Evolutionary conservation across 164 flowering plant species (phyloP), one percentile per base, ranked within the genome.

Genomic region (Nelumbo lutea): DNA sequence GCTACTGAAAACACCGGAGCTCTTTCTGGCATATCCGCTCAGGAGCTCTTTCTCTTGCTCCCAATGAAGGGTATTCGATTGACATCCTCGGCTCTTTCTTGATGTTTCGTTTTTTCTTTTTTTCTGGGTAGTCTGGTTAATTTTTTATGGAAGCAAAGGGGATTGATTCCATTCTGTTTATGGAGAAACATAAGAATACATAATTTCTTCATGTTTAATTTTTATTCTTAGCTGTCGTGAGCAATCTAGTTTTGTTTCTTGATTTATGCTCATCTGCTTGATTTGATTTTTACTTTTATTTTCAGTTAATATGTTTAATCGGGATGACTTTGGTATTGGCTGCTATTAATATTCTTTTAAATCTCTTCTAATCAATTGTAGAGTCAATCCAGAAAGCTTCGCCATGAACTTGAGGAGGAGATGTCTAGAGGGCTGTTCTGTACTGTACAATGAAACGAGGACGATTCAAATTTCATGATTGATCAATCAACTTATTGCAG

Each of bases 21-120:
- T 5, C 59, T 83, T 6, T 71, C 84, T 13, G 86, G 86, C 2
- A 61, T 83, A 50, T 64, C 77, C 3, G 81, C 84, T n/a, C 83
- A 79, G 70, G 86, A 83, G 62, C 68, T 83, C 6, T 83, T 83
- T 51, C 72, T 83, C 1, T 83, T 84, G 86, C 74, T 83, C 27
- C 83, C 84, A 11, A 84, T 83, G 9, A 79, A 76, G 40, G 81
- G 79, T 3, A 81, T 83, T 62, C 77, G 79, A 84, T 83, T 38
- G 84, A 81, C 46, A 71, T 81, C 13, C 86, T 84, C 1, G 79
- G 81, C 71, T 83, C 86, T 27, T 27, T 27, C 27, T 27, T 27
- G 0, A 0, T 27, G 27, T 27, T 27, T 27, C 27, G 27, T 27
- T 27, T 27, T 27, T 27, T 27, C 27, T 27, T 27, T 27, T 27